A percentile compares a stretch with the other conserved stretches of the same genome.
These are phyloP conservation scores for Cordyceps tenuipes DNA, from an alignment of 2,329 filamentous ascomycete species.

Conservation along the genomic window DNA sequence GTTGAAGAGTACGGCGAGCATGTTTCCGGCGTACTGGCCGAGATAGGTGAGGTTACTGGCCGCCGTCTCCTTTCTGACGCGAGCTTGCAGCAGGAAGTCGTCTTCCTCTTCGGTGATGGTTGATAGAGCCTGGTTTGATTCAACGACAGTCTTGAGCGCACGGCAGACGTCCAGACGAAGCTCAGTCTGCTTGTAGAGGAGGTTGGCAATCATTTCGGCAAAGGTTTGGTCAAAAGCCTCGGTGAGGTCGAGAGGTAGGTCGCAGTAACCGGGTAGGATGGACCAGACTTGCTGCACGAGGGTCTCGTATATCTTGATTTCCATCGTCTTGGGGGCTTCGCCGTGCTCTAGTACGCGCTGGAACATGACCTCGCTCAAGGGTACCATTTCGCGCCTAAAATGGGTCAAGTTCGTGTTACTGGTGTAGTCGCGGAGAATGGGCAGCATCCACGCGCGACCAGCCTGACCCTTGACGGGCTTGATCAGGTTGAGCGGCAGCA, in stretches of 20 bases:
- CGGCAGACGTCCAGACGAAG: slow-evolving; percentile 81
- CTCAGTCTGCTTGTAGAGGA: slow-evolving; percentile 87
- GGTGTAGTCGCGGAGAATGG: slow-evolving; percentile 79
- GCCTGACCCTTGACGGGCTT: slow-evolving; percentile 69
- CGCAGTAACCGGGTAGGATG: slow-evolving; percentile 87
- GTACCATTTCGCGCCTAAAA: slow-evolving; percentile 79
- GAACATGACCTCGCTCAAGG: slow-evolving; percentile 83
- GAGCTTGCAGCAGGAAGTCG: slow-evolving; percentile 66
- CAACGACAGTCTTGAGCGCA: slow-evolving; percentile 76
- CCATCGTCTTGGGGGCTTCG: slow-evolving; percentile 78
- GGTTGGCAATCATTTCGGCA: slow-evolving; percentile 81
- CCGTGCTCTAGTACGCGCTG: slow-evolving; percentile 81
- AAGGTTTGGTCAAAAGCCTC: slow-evolving; percentile 78
- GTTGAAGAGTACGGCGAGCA: slow-evolving; percentile 96
- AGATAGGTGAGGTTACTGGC: slow-evolving; percentile 76
- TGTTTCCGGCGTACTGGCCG: slow-evolving; percentile 70
- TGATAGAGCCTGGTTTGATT: slow-evolving; percentile 79
- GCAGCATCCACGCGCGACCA: slow-evolving; percentile 90
- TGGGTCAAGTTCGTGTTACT: slow-evolving; percentile 81
- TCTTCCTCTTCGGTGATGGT: slow-evolving; percentile 60
- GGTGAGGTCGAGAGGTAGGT: slow-evolving; percentile 72
- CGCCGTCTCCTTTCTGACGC: slow-evolving; percentile 67
- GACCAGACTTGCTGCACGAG: slow-evolving; percentile 95
- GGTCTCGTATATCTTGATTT: slow-evolving; percentile 96
- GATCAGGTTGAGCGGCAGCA: slow-evolving; percentile 78